Base-by-base conservation (phyloP, 2,329 filamentous ascomycete species). In the Pezicula carpinea region DNA sequence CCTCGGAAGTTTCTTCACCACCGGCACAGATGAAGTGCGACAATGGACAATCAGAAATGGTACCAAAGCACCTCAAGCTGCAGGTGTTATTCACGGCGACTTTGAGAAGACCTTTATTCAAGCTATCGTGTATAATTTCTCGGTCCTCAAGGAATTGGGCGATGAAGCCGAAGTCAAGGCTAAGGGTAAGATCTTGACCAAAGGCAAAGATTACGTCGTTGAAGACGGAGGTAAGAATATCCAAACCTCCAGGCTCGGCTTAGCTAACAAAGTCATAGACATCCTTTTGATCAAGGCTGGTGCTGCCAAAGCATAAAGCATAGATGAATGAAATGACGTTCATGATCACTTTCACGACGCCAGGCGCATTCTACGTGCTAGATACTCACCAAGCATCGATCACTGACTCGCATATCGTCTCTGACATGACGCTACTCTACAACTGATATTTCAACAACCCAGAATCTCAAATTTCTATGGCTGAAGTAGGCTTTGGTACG, bases 101-200 rank as follows among this genome's bases (percentile, higher is more conserved):
- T 97, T 99, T 58, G 93, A 99, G 71, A 99, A 99, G 83, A 99
- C 95, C 0, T 99, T 99, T 67, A 99, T 99, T 61, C 95, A 99
- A 73, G 87, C 79, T 53, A 79, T 99, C 54, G 90, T 96, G 23
- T 97, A 95, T 74, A 97, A 96, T 74, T 99, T 82, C 71, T 75
- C 66, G 21, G 72, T 78, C 2, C 74, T 99, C 45, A 89, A 85
- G 72, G 93, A 97, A 70, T 74, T 87, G 41, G 92, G 92, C 44
- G 89, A 95, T 55, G 93, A 99, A 74, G 75, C 82, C 19, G 81
- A 87, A 57, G 87, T 96, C 57, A 95, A 91, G 77, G 81, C 92
- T 21, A 92, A 92, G 70, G 93, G 93, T 62, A 99, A 99, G 77
- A 70, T 99, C 57, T 88, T 96, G 85, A 97, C 92, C 49, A 99